Conservation (phyloP, 805 yeast genomes). For the Ogataea trehaloabstinens region DNA sequence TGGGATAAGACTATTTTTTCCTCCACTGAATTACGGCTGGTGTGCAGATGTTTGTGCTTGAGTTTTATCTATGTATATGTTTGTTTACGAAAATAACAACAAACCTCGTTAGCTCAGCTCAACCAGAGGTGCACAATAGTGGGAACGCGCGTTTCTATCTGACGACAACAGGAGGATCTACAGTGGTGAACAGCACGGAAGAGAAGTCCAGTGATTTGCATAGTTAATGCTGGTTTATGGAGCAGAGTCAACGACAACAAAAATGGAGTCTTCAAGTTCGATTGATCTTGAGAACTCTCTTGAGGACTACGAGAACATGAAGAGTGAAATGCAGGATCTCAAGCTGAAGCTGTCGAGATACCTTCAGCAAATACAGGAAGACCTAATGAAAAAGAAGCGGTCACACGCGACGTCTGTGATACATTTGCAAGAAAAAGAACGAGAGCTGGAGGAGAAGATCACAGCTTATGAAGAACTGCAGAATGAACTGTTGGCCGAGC, state of each 20-base stretch:
- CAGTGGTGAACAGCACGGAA: too few relatives aligned
- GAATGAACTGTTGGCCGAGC: conserved; percentile 20
- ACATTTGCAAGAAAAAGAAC: conserved; percentile 20
- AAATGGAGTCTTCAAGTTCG: conserved; percentile 13
- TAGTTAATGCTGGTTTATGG: too few relatives aligned
- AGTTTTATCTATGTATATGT: too few relatives aligned
- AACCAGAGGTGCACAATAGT: too few relatives aligned
- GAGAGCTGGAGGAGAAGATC: conserved; percentile 18
- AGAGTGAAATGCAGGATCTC: conserved; percentile 23
- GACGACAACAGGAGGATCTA: too few relatives aligned
- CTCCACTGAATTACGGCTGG: too few relatives aligned
- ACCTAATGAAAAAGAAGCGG: conserved; percentile 21
- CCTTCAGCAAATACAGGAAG: conserved; percentile 15
- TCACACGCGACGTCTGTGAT: conserved; percentile 22
- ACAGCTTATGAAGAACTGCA: conserved; percentile 15
- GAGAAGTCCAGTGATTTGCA: too few relatives aligned
- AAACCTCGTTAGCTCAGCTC: too few relatives aligned
- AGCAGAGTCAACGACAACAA: neutral
- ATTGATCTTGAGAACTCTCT: conserved; percentile 19
- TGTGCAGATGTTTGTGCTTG: too few relatives aligned
- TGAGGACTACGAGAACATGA: conserved; percentile 20
- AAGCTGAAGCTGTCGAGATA: conserved; percentile 14
- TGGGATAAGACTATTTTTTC: too few relatives aligned
- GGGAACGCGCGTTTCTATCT: too few relatives aligned
- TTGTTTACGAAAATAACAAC: too few relatives aligned